Evolutionary conservation across 2,329 filamentous ascomycete species (phyloP), one percentile per base, ranked within the genome.

Genomic region (Neofusicoccum ribis): DNA sequence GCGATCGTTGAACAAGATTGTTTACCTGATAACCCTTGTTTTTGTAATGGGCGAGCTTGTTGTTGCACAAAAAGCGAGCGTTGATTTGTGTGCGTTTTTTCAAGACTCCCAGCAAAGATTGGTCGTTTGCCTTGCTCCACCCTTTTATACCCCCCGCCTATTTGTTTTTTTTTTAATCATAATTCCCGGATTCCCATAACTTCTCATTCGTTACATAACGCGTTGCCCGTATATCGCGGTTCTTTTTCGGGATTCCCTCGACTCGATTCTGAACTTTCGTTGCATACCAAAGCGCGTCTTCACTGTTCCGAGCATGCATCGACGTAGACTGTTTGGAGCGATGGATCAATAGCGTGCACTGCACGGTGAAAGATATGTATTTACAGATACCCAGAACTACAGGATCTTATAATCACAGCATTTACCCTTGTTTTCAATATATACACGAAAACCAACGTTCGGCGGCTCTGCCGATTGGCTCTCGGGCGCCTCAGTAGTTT

Each of bases 1-100:
- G 54, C 54, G 54, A 58, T 58, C 39, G 39, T 58, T 58, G 8
- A 58, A 43, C 54, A 31, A 58, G 54, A 58, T 58, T 58, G 54
- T 36, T 20, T 56, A 56, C 41, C 34, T n/a, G 37, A 56, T 46
- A n/a, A 43, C 41, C 36, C 51, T 36, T 37, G 20, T 43, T 46
- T 23, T 56, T 34, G 46, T 58, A 58, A 58, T 58, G 23, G 52
- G 54, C 23, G 54, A n/a, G 39, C 34, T 44, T 34, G 54, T 44
- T 27, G 52, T 23, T n/a, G 27, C 14, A 36, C 7, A 36, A 51
- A 51, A 51, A 51, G 47, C 47, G 23, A 9, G 8, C 17, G 20
- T 49, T 27, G 46, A 49, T 5, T 31, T 31, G 27, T 31, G 27
- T 31, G 51, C 51, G 51, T 41, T 17, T 41, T 11, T 56, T 43